A percentile compares a stretch with the other conserved stretches of the same genome.
phyloP scores from a whole-genome alignment of 2,329 filamentous ascomycete genomes.

The Fusarium aywerte region DNA sequence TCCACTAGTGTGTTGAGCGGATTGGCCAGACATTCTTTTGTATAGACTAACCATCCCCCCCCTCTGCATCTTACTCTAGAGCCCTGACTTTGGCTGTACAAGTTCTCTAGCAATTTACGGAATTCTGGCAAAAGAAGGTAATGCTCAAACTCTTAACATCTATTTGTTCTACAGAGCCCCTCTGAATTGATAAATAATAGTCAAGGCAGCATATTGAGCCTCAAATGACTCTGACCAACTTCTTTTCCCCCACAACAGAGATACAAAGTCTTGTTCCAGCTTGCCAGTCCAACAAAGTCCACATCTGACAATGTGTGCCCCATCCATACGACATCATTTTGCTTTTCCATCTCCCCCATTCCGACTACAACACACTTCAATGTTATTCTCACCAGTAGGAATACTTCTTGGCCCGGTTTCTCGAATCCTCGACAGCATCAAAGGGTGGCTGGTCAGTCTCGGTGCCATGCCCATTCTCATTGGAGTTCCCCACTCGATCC shows the following conservation, averaged over 20 bases:
- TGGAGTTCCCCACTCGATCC: constrained; percentile 47
- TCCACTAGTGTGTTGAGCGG: too few relatives aligned
- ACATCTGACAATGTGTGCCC: background rate
- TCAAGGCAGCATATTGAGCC: too few relatives aligned
- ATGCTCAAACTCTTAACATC: background rate
- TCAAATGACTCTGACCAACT: background rate
- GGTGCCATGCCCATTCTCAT: constrained; percentile 41
- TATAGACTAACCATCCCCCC: too few relatives aligned
- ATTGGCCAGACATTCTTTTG: too few relatives aligned
- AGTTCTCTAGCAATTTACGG: too few relatives aligned
- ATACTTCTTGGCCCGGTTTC: background rate
- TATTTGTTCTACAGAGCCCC: background rate
- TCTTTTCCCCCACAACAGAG: background rate
- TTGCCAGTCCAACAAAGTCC: background rate
- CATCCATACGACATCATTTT: background rate
- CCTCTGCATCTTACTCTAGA: too few relatives aligned
- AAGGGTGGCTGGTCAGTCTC: constrained; percentile 10
- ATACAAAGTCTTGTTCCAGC: background rate
- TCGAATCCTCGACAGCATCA: constrained; percentile 13
- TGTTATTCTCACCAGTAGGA: constrained; percentile 35
- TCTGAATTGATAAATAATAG: background rate
- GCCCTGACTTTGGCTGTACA: too few relatives aligned
- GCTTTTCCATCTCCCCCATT: background rate
- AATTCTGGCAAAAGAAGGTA: background rate
- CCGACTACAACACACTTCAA: background rate